phyloP scores from a whole-genome alignment of 1,284 basidiomycete genomes.

The Xerocomus nothofagi region DNA sequence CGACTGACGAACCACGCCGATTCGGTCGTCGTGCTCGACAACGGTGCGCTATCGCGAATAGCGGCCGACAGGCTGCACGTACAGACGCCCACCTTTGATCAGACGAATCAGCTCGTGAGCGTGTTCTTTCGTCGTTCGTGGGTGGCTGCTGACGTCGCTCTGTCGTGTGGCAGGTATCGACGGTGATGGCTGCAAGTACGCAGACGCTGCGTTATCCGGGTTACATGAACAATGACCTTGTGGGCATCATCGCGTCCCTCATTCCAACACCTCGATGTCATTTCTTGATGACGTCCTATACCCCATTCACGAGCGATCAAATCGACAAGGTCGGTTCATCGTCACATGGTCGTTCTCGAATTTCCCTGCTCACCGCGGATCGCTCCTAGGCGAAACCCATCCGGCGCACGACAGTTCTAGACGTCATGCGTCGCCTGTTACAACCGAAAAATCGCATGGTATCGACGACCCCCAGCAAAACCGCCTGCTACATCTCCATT shows the following conservation, averaged over 20 bases:
- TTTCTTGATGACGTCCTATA: slow-evolving; percentile 99
- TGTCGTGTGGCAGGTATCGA: slow-evolving; percentile 66
- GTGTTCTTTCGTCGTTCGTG: not conserved
- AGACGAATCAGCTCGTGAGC: slow-evolving; percentile 88
- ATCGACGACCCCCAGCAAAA: slow-evolving; percentile 89
- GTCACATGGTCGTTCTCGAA: not conserved
- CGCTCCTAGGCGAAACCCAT: slow-evolving; percentile 75
- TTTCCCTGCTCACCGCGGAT: not conserved
- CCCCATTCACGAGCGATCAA: slow-evolving; percentile 95
- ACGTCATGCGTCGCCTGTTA: slow-evolving; percentile 96
- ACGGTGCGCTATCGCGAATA: slow-evolving; percentile 90
- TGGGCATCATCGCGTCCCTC: slow-evolving; percentile 94
- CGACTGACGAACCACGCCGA: slow-evolving; percentile 96
- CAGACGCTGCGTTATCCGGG: slow-evolving; percentile 97
- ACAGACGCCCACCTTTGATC: slow-evolving; percentile 90
- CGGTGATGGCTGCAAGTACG: slow-evolving; percentile 96
- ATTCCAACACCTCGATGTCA: slow-evolving; percentile 99
- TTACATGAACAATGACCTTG: slow-evolving; percentile 99
- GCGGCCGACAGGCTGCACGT: slow-evolving; percentile 89
- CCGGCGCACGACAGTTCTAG: slow-evolving; percentile 91
- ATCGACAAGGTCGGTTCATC: slow-evolving; percentile 75
- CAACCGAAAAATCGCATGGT: slow-evolving; percentile 99
- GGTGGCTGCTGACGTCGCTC: slow-evolving; percentile 3
- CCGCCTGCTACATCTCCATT: slow-evolving; percentile 95
- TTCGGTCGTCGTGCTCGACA: slow-evolving; percentile 96